A percentile compares a stretch with the other conserved stretches of the same genome.
Evolutionary conservation across 768 basidiomycete genomes (phyloP).

Genomic region (Amanita rimosa): DNA sequence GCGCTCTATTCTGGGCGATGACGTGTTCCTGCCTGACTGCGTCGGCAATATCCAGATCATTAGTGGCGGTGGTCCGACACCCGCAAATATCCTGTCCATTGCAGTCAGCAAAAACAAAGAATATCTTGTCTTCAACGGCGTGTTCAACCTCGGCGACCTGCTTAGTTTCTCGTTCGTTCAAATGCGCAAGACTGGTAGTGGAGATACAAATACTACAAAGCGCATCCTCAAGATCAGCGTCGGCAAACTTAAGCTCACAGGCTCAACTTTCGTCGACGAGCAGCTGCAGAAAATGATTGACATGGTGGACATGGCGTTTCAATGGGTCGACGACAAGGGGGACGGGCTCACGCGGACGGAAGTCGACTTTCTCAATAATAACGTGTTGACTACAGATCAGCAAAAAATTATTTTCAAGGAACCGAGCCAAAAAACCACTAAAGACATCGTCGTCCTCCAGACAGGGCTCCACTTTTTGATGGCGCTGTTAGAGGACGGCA

Average conservation of each 20-base stretch:
- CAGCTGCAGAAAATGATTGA: not conserved
- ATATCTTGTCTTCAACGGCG: not conserved
- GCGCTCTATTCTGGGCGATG: not conserved
- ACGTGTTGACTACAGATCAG: not conserved
- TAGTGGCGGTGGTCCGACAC: not conserved
- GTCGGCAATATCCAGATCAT: not conserved
- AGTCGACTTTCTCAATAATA: not conserved
- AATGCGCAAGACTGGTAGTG: not conserved
- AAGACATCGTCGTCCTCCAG: not conserved
- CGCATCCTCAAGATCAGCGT: not conserved
- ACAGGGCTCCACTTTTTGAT: not conserved
- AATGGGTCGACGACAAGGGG: not conserved
- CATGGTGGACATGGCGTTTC: not conserved
- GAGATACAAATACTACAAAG: not conserved
- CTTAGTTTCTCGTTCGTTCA: not conserved
- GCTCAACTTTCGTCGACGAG: not conserved
- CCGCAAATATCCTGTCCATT: not conserved
- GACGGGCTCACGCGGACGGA: not conserved
- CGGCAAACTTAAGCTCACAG: not conserved
- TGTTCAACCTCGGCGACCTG: not conserved
- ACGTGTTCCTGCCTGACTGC: not conserved
- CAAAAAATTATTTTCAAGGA: not conserved
- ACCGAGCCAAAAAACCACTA: not conserved
- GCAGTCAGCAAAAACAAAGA: not conserved
- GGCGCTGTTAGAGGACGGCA: not conserved